A percentile compares a stretch with the other conserved stretches of the same genome.
phyloP scores from a whole-genome alignment of 1,284 basidiomycete species.

The Entoloma clypeatum region DNA sequence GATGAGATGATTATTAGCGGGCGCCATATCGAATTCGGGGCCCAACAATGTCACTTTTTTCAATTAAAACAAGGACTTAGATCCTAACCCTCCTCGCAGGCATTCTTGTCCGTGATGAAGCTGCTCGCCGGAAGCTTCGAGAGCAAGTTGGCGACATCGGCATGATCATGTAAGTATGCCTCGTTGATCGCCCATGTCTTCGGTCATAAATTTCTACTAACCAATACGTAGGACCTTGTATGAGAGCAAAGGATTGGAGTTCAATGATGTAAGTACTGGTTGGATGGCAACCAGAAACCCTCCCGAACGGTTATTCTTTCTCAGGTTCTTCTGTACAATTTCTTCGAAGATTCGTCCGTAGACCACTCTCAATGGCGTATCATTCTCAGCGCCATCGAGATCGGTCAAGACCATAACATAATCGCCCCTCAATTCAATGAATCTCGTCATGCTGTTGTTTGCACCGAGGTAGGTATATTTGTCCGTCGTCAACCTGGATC shows the following conservation, averaged over 20 bases:
- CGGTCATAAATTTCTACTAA: conserved; percentile 1
- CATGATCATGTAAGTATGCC: conserved; percentile 49
- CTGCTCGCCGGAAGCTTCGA: conserved; percentile 46
- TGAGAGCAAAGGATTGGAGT: conserved; percentile 73
- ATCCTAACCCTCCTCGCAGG: conserved; percentile 35
- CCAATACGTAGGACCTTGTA: conserved; percentile 53
- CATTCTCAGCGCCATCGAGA: conserved; percentile 44
- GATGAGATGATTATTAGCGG: conserved; percentile 40
- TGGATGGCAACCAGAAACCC: neutral
- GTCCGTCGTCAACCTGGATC: conserved; percentile 7
- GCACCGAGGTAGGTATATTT: conserved; percentile 46
- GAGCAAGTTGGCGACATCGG: conserved; percentile 57
- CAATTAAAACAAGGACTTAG: neutral
- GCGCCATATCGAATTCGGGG: conserved; percentile 59
- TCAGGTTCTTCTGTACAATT: conserved; percentile 68
- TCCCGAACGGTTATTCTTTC: conserved; percentile 2
- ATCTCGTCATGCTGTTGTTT: conserved; percentile 52
- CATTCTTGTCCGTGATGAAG: conserved; percentile 65
- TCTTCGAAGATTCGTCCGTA: conserved; percentile 61
- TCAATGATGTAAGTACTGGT: conserved; percentile 52
- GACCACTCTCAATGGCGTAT: conserved; percentile 55
- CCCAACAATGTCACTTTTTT: conserved; percentile 51
- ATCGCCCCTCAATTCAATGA: conserved; percentile 50
- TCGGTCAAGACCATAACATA: conserved; percentile 15
- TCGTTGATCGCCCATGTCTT: neutral